Evolutionary conservation across 306 rosid species (phyloP).

Genomic region (Begonia masoniana): DNA sequence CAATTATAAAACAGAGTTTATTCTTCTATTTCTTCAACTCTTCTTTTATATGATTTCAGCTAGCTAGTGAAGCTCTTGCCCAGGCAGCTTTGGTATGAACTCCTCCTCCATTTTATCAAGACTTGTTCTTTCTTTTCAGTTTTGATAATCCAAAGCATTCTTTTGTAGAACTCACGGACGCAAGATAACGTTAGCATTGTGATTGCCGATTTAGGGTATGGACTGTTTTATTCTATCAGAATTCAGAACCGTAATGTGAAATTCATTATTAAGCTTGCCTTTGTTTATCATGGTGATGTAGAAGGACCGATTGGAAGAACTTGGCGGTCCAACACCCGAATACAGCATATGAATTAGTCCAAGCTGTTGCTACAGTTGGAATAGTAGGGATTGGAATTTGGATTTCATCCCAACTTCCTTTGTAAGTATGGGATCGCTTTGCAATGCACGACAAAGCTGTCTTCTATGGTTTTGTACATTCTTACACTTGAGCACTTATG

Average conservation of each 20-base stretch:
- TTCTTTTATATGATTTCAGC: slow-evolving; percentile 26
- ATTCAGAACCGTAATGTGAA: not conserved
- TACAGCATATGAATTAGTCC: slow-evolving; percentile 38
- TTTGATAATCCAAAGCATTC: slow-evolving; percentile 4
- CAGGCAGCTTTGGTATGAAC: slow-evolving; percentile 64
- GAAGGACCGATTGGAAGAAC: slow-evolving; percentile 58
- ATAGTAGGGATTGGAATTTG: slow-evolving; percentile 70
- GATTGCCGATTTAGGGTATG: slow-evolving; percentile 91
- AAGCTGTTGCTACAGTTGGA: slow-evolving; percentile 67
- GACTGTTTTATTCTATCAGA: not conserved
- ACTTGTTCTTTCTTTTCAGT: not conserved
- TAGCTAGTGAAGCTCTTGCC: slow-evolving; percentile 83
- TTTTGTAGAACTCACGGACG: slow-evolving; percentile 53
- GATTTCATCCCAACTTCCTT: slow-evolving; percentile 51
- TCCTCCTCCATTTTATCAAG: not conserved
- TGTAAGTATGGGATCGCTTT: slow-evolving; percentile 18
- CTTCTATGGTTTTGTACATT: too few species aligned
- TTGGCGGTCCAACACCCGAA: slow-evolving; percentile 39
- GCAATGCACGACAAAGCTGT: not conserved
- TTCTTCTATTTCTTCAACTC: too few species aligned
- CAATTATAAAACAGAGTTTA: too few species aligned
- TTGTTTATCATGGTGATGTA: slow-evolving; percentile 14
- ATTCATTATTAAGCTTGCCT: not conserved
- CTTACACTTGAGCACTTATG: too few species aligned
- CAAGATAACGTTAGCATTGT: slow-evolving; percentile 92